phyloP scores from a whole-genome alignment of 768 basidiomycete genomes.

The Cyathus striatus region DNA sequence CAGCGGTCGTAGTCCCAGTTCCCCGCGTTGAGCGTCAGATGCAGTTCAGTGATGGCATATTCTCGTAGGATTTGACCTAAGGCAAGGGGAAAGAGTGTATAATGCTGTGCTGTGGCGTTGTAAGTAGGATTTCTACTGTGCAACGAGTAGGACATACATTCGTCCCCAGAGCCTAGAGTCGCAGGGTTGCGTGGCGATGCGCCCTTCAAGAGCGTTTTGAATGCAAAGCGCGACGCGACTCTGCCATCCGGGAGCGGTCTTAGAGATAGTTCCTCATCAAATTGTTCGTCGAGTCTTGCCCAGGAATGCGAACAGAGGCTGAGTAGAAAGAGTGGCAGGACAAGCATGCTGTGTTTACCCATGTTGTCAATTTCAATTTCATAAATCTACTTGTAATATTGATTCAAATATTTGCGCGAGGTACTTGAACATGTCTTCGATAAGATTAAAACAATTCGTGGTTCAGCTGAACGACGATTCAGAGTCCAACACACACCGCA shows the following conservation, averaged over 20 bases:
- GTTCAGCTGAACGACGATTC: conserved; percentile 26
- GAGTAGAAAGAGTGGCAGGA: background rate
- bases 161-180: conserved; percentile 42
- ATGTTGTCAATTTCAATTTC: background rate
- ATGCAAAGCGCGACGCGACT: conserved; percentile 76
- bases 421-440: conserved; percentile 10
- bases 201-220: conserved; percentile 58
- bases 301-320: conserved; percentile 8
- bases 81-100: conserved; percentile 79
- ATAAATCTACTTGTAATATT: background rate
- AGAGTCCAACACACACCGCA: conserved; percentile 37
- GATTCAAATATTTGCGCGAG: too few species aligned
- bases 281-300: conserved; percentile 31
- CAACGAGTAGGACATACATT: conserved; percentile 31
- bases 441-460: conserved; percentile 33
- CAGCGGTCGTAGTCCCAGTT: conserved; percentile 86
- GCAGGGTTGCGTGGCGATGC: conserved; percentile 52
- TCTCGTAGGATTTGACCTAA: conserved; percentile 84
- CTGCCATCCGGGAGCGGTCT: conserved; percentile 74
- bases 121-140: too few species aligned
- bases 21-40: conserved; percentile 87
- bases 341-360: too few species aligned
- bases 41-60: conserved; percentile 83
- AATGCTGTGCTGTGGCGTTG: conserved; percentile 64
- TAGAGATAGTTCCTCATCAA: conserved; percentile 40